Percentiles rank a stretch among this genome's conserved stretches.
Evolutionary conservation across 2,329 filamentous ascomycete species (phyloP).

Genomic region (Rhinocladiella similis): DNA sequence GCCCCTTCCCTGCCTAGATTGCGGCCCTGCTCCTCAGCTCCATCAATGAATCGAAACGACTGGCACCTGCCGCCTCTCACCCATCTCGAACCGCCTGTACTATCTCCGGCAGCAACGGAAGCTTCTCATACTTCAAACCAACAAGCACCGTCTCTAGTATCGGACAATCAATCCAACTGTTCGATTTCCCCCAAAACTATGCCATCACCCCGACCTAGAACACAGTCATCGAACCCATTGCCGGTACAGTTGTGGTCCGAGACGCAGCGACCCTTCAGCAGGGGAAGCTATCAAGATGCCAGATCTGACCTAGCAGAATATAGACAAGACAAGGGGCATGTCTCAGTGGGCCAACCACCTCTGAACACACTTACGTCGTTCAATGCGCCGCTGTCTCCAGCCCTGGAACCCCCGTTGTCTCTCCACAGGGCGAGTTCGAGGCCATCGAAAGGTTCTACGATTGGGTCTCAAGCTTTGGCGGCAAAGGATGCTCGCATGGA

Average conservation of each 20-base stretch:
- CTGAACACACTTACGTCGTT: not conserved
- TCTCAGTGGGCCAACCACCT: not conserved
- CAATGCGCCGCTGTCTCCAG: not conserved
- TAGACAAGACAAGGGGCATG: not conserved
- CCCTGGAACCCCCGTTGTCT: not conserved
- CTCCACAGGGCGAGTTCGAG: not conserved
- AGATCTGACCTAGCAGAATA: not conserved
- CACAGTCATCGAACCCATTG: conserved; percentile 41
- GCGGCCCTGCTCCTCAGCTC: not conserved
- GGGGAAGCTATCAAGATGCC: not conserved
- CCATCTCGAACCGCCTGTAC: conserved; percentile 58
- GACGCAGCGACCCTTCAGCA: not conserved
- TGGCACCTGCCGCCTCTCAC: conserved; percentile 24
- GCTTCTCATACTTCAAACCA: conserved; percentile 60
- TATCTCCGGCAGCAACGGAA: conserved; percentile 65
- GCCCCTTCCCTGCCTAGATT: not conserved
- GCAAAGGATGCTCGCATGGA: conserved; percentile 23
- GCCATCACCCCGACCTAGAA: conserved; percentile 41
- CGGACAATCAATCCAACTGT: conserved; percentile 65
- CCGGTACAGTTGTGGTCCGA: conserved; percentile 15
- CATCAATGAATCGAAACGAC: conserved; percentile 3
- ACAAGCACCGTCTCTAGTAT: conserved; percentile 67
- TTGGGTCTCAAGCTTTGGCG: not conserved
- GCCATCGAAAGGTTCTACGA: not conserved
- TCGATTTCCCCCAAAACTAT: conserved; percentile 57